A percentile compares a stretch with the other conserved stretches of the same genome.
These are phyloP conservation scores for Tricharina praecox DNA, from an alignment of 495 filamentous ascomycete species.

Conservation along the genomic window DNA sequence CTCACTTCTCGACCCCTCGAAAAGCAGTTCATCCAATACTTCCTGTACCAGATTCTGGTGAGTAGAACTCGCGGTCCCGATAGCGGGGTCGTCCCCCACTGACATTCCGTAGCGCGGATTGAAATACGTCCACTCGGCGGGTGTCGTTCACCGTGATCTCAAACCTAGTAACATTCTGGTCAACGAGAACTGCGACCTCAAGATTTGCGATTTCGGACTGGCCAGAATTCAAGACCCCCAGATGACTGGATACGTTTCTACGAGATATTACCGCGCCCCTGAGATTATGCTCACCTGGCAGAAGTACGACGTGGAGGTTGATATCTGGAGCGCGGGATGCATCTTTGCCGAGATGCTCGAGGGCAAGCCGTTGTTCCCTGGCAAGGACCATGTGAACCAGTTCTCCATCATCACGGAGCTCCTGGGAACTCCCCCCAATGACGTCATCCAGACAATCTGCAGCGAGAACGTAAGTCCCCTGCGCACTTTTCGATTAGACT, in stretches of 20 bases:
- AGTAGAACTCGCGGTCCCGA: conserved; percentile 23
- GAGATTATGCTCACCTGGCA: conserved; percentile 99
- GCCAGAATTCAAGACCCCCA: conserved; percentile 98
- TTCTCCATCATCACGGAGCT: conserved; percentile 99
- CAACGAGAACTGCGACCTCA: conserved; percentile 98
- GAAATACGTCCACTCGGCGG: conserved; percentile 98
- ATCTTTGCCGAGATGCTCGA: conserved; percentile 99
- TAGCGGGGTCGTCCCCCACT: conserved; percentile 14
- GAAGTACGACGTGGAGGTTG: conserved; percentile 98
- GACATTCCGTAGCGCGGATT: conserved; percentile 57
- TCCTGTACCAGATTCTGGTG: conserved; percentile 96
- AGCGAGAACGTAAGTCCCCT: conserved; percentile 70
- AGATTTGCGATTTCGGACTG: conserved; percentile 97
- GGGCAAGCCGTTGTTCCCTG: conserved; percentile 94
- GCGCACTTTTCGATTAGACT: conserved; percentile 8
- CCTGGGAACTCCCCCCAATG: conserved; percentile 90
- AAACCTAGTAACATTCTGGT: conserved; percentile 98
- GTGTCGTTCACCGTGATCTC: conserved; percentile 90
- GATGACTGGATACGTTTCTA: conserved; percentile 99
- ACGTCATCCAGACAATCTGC: conserved; percentile 96
- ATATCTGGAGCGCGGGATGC: conserved; percentile 98
- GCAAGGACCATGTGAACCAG: conserved; percentile 98
- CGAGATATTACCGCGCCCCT: conserved; percentile 91
- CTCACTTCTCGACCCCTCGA: conserved; percentile 90
- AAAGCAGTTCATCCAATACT: conserved; percentile 99